Base-by-base conservation (phyloP, 371 early-diverging fungal genomes). In the Mucor piriformis region DNA sequence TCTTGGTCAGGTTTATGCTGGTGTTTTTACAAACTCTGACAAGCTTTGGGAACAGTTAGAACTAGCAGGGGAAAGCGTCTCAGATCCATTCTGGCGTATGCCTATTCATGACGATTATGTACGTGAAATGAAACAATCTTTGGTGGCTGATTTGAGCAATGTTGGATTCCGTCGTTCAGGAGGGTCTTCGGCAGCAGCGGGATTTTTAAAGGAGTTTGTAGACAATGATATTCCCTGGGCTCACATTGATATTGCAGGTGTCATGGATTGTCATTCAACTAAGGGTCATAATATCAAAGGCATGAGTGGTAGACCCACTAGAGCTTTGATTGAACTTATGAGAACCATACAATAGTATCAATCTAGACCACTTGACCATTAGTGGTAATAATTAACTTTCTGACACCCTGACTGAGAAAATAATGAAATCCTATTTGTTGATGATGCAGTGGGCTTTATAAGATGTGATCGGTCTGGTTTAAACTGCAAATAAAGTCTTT, bases 61-160 rank as follows among this genome's bases (percentile, higher is more conserved):
- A 15, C 46, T 51, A 3, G 92, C 95, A 6, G 89, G 92, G 0
- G 64, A 82, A 21, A 56, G 66, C 7, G 72, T 88, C 0, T 83
- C 90, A 20, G 99, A 99, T 70, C 84, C 77, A 6, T 88, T 95
- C 59, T 99, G 99, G 99, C 80, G 96, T 33, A 96, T 99, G 96
- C 99, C 99, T 3, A 74, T 98, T 50, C 83, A 92, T 68, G 82
- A 84, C 25, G 79, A 72, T 15, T 96, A 95, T 70, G 67, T 85
- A 63, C 73, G 84, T 37, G 81, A 83, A 43, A 82, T 89, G 82
- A 87, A 94, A 48, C 81, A 87, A 61, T 90, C 93, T 43, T 70
- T 81, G 10, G 92, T 97, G 5, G 97, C 99, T 25, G 95, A 95
- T 67, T 73, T 93, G 50, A 84, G 88, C 66, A 96, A 96, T 58